Evolutionary conservation across 257 asterid genomes (phyloP).

Genomic region (Eustoma russellianum): DNA sequence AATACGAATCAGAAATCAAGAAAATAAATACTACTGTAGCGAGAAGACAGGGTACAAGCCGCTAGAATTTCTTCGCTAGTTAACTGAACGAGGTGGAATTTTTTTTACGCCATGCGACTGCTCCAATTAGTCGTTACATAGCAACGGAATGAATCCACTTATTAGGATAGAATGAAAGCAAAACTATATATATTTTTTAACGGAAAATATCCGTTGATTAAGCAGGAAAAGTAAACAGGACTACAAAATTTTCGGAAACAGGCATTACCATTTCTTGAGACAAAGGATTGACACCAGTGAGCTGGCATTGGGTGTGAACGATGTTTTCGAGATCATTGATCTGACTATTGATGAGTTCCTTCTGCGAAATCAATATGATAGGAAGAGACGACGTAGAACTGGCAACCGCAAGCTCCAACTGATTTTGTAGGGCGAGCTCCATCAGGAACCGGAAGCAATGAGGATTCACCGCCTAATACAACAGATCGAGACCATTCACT

Average conservation of each 20-base stretch:
- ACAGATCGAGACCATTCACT: conserved; percentile 9
- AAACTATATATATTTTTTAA: no score
- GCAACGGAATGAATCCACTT: no score
- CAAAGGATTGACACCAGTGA: conserved; percentile 93
- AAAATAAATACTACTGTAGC: no score
- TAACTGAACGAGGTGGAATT: no score
- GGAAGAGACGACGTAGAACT: conserved; percentile 37
- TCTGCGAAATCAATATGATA: conserved; percentile 55
- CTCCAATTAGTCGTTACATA: no score
- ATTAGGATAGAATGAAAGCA: no score
- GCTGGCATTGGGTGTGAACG: conserved; percentile 69
- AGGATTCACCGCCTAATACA: conserved; percentile 1
- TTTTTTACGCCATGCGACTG: no score
- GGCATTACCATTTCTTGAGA: conserved; percentile 86
- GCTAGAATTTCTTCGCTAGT: no score
- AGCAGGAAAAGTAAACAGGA: no score
- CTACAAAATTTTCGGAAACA: neutral
- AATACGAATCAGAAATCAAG: conserved; percentile 3
- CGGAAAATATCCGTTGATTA: no score
- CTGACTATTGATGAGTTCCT: conserved; percentile 50
- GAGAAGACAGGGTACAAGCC: no score
- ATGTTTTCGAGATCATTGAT: conserved; percentile 64
- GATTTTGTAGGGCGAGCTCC: conserved; percentile 41
- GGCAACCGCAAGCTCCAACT: conserved; percentile 34
- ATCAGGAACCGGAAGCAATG: conserved; percentile 9